Base-by-base conservation (phyloP, 805 yeast genomes). In the Danielia reshetovae region DNA sequence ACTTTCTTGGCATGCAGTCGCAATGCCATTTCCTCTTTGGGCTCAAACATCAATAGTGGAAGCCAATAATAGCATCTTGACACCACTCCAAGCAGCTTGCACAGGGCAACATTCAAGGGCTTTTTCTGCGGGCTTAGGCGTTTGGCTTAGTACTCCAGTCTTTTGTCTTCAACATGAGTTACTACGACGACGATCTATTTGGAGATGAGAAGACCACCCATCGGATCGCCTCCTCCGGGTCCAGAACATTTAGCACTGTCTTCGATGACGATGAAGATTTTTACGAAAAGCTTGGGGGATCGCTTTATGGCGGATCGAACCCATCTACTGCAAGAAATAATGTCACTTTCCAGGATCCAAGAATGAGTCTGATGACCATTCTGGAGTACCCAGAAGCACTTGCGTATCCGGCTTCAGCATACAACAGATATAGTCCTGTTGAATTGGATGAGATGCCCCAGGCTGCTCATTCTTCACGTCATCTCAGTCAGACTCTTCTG, bases 261-360 rank as follows among this genome's bases (percentile, higher is more conserved):
- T 26, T 28, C 16, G 51, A 38, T 11, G 45, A 38, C 22, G 46
- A 43, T 17, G 42, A 35, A 26, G 36, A 38, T 29, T 44, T 42
- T 26, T 46, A 46, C 34, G 51, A 46, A 31, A 46, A 46, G 23
- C 28, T 46, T 16, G 48, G 46, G 18, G 49, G 47, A 24, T 35
- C 42, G n/a, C 37, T 44, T 19, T 41, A 45, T 29, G 43, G 45
- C 21, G 36, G 41, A 7, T 28, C 36, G 21, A 36, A 12, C 22
- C 14, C 26, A 10, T 19, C 25, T n/a, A 18, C 35, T 3, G 15
- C 18, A 3, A 32, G 25, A 22, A 9, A 13, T 6, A 22, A 22
- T 14, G 22, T 29, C 9, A 14, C 25, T 4, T 29, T 29, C 26
- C 13, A 29, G 14, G 24, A 19, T 6, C 25, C 26, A 8, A 7